These are phyloP conservation scores for Candida sanyaensis DNA, from an alignment of 1,139 yeast species.

Conservation along the genomic window DNA sequence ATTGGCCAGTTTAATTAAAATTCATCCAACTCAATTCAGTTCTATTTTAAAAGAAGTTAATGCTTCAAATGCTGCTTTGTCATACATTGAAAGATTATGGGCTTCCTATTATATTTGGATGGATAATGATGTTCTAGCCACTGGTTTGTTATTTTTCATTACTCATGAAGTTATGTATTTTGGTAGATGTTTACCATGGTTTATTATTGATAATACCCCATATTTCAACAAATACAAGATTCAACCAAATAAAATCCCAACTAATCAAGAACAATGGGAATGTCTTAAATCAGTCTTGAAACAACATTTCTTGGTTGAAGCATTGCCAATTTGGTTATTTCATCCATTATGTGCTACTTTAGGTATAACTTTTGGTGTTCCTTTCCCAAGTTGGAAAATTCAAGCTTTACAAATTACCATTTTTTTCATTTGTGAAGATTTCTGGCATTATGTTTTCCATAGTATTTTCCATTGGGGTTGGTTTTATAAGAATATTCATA, in stretches of 20 bases:
- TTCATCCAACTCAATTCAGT: neutral
- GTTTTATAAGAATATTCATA: slow-evolving; percentile 88
- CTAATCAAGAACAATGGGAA: slow-evolving; percentile 84
- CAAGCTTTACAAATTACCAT: slow-evolving; percentile 66
- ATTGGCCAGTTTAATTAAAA: slow-evolving; percentile 1
- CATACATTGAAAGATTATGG: slow-evolving; percentile 38
- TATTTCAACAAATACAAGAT: slow-evolving; percentile 45
- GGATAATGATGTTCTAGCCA: slow-evolving; percentile 46
- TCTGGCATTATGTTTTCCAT: slow-evolving; percentile 97
- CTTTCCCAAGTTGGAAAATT: slow-evolving; percentile 68
- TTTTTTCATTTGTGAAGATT: slow-evolving; percentile 84
- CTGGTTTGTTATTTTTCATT: slow-evolving; percentile 45
- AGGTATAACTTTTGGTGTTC: slow-evolving; percentile 76
- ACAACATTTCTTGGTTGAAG: slow-evolving; percentile 89
- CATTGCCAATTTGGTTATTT: slow-evolving; percentile 94
- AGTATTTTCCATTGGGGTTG: slow-evolving; percentile 82
- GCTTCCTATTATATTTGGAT: slow-evolving; percentile 45
- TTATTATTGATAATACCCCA: slow-evolving; percentile 43
- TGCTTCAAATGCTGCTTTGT: neutral
- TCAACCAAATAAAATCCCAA: slow-evolving; percentile 68
- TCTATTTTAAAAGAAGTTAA: slow-evolving; percentile 4
- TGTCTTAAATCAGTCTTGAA: slow-evolving; percentile 81
- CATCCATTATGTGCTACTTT: slow-evolving; percentile 82
- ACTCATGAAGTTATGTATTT: slow-evolving; percentile 47
- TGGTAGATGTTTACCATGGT: slow-evolving; percentile 51